A percentile compares a stretch with the other conserved stretches of the same genome.
Conservation (phyloP, 108 stramenopile genomes). For the Seminavis robusta region DNA sequence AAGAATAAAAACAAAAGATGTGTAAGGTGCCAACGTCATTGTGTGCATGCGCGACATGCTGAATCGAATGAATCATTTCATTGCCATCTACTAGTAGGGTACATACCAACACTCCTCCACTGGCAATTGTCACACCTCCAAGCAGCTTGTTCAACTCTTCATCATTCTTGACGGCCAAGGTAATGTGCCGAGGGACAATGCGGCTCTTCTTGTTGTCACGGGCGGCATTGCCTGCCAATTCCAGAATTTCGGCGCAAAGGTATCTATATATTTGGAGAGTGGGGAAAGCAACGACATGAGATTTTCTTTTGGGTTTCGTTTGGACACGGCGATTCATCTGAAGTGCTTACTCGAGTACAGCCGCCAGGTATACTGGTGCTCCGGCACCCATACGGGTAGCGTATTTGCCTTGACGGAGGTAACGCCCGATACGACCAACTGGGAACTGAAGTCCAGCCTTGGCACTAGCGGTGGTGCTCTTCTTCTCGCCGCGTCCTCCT, state of each 20-base stretch:
- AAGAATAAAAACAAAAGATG: too few relatives aligned
- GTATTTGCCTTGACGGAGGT: constrained; percentile 93
- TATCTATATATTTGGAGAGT: too few relatives aligned
- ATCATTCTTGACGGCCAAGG: constrained; percentile 92
- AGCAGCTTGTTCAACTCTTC: constrained; percentile 92
- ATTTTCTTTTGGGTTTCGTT: too few relatives aligned
- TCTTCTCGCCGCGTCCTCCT: constrained; percentile 84
- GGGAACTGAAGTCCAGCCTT: constrained; percentile 99
- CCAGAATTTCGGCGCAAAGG: constrained; percentile 93
- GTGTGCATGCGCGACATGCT: too few relatives aligned
- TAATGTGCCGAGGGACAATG: constrained; percentile 94
- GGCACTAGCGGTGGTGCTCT: constrained; percentile 76
- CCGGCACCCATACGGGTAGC: constrained; percentile 92
- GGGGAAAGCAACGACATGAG: too few relatives aligned
- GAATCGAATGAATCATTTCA: constrained; percentile 78
- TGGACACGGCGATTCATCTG: too few relatives aligned
- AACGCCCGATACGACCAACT: constrained; percentile 93
- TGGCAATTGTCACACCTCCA: constrained; percentile 88
- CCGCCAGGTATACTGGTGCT: constrained; percentile 96
- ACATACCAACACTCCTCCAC: constrained; percentile 92
- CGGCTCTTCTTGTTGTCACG: constrained; percentile 97
- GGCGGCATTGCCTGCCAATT: constrained; percentile 95
- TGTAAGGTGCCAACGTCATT: too few relatives aligned
- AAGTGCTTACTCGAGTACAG: constrained; percentile 94
- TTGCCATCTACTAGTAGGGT: constrained; percentile 92